Evolutionary conservation across 768 basidiomycete species (phyloP), one percentile per base, ranked within the genome.

Genomic region (Phanerodontia chrysosporium): DNA sequence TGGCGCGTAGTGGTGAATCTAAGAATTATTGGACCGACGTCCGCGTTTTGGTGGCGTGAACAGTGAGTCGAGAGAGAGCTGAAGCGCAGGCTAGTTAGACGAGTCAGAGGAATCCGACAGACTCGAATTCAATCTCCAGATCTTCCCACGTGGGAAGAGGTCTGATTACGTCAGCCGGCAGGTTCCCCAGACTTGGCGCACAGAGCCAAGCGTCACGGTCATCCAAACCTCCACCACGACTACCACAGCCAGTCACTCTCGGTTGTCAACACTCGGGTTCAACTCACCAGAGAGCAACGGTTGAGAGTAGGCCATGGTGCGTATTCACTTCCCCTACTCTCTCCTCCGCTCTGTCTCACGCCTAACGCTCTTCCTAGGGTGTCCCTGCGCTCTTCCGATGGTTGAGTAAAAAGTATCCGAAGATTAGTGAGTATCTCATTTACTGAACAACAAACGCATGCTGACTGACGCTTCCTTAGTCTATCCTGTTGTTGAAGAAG

Each of bases 391-490:
- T 98, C 62, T 98, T 98, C 77, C 87, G 96, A 70, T 99, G 96
- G 95, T 81, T 98, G 59, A 97, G 94, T 72, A 95, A 90, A 79
- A 98, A 98, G 74, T 99, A 99, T 72, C 95, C 96, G 53, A 98
- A 93, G 81, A 98, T 96, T 68, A 86, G 94, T 91, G 59, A 55
- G 87, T 78, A 25, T 13, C 10, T 5, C 10, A 14, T 12, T 55
- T 29, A 45, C 62, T 12, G 7, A 27, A 18, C 51, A 6, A n/a
- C 35, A 36, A 29, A 39, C 14, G 5, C 24, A n/a, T 22, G 4
- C 39, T 64, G 27, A 59, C 35, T 7, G 42, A 30, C 27, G 30
- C 2, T 18, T 57, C 9, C 54, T 21, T 58, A 94, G 91, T 91
- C 65, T 76, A 75, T 64, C 83, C 88, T 16, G 95, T 98, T 1